Evolutionary conservation across 2,329 filamentous ascomycete genomes (phyloP).

Genomic region (Aspergillus ustus): DNA sequence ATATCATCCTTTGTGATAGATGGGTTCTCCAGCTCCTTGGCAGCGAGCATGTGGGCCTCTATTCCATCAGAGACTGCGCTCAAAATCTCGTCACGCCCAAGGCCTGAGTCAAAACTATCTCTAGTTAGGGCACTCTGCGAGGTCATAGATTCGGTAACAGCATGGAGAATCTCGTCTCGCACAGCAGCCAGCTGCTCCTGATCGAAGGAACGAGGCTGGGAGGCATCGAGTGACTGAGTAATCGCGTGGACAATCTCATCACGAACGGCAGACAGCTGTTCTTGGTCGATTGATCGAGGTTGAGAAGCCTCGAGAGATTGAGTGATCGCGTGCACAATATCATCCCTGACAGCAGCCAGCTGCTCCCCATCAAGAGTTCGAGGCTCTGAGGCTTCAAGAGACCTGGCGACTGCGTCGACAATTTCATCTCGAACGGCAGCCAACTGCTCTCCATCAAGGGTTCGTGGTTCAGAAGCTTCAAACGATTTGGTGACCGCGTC

Average conservation of each 20-base stretch:
- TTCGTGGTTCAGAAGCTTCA: constrained; percentile 67
- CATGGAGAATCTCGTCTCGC: constrained; percentile 41
- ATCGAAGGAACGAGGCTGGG: constrained; percentile 24
- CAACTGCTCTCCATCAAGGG: constrained; percentile 30
- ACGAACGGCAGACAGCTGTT: constrained; percentile 32
- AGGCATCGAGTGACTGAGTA: constrained; percentile 82
- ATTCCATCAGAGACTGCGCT: constrained; percentile 65
- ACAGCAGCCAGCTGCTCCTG: constrained; percentile 35
- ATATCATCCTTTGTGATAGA: constrained; percentile 38
- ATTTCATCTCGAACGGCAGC: constrained; percentile 50
- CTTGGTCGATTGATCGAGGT: constrained; percentile 25
- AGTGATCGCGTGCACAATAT: constrained; percentile 75
- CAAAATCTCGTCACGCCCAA: constrained; percentile 62
- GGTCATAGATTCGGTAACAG: constrained; percentile 35
- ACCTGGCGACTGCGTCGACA: constrained; percentile 79
- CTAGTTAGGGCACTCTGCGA: constrained; percentile 38
- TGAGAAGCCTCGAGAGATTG: constrained; percentile 84
- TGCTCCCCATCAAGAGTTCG: constrained; percentile 30
- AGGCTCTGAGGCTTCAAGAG: constrained; percentile 74
- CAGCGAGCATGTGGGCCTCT: constrained; percentile 48
- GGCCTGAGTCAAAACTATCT: constrained; percentile 36
- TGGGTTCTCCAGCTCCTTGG: constrained; percentile 60
- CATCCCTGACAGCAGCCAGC: constrained; percentile 32
- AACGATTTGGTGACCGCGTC: constrained; percentile 83
- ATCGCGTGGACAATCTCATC: constrained; percentile 69